Conservation (phyloP, 2,329 filamentous ascomycete genomes). For the Epichloe coenophiala region DNA sequence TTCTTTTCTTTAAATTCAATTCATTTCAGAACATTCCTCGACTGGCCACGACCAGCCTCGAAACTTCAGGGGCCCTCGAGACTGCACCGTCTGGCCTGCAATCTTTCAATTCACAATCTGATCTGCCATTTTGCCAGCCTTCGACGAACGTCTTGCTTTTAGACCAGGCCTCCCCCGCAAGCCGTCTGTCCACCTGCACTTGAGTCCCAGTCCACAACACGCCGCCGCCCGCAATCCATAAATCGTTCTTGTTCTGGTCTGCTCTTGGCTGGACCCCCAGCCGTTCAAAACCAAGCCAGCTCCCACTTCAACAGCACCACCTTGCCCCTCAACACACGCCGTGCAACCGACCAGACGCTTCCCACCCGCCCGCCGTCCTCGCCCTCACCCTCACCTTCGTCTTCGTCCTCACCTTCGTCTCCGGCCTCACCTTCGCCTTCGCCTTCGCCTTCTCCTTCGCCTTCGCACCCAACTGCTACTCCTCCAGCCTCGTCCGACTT, state of each 20-base stretch:
- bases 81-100: too few species aligned
- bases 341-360: not conserved
- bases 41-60: too few species aligned
- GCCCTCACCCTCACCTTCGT: not conserved
- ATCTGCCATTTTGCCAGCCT: too few species aligned
- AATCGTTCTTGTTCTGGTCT: not conserved
- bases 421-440: not conserved
- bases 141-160: too few species aligned
- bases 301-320: not conserved
- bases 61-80: too few species aligned
- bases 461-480: conserved; percentile 1
- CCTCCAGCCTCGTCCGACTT: conserved; percentile 1
- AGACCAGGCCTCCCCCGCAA: too few species aligned
- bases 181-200: too few species aligned
- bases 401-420: not conserved
- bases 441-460: not conserved
- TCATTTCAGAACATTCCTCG: too few species aligned
- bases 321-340: conserved; percentile 1
- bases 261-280: not conserved
- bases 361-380: not conserved
- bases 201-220: too few species aligned
- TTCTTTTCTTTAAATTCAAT: too few species aligned
- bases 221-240: too few species aligned
- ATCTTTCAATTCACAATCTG: too few species aligned
- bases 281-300: not conserved